Evolutionary conservation across 805 yeast genomes (phyloP).

Genomic region (Komagataella ulmi): DNA sequence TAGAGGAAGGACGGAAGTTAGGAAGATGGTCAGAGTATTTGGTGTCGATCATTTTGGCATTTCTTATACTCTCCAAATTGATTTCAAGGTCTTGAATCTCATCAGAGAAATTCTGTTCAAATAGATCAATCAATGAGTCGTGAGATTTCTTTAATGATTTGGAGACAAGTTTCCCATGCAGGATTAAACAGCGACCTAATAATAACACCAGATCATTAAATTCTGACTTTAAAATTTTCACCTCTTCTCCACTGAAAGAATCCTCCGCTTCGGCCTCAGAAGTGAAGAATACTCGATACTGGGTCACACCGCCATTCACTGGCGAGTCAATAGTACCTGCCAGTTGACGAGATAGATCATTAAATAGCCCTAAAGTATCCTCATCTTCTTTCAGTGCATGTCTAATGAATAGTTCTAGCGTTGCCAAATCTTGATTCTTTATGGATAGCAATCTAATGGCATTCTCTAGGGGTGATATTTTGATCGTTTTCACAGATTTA

Average conservation of each 20-base stretch:
- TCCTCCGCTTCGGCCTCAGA: slow-evolving; percentile 18
- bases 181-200: slow-evolving; percentile 47
- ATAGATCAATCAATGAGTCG: slow-evolving; percentile 48
- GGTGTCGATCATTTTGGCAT: neutral
- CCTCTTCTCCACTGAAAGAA: slow-evolving; percentile 11
- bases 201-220: slow-evolving; percentile 60
- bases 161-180: slow-evolving; percentile 58
- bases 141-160: slow-evolving; percentile 47
- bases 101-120: slow-evolving; percentile 48
- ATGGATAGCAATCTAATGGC: slow-evolving; percentile 55
- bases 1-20: neutral
- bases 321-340: slow-evolving; percentile 89
- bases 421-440: slow-evolving; percentile 62
- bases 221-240: slow-evolving; percentile 25
- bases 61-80: slow-evolving; percentile 5
- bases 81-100: slow-evolving; percentile 39
- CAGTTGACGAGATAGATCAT: slow-evolving; percentile 54
- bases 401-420: slow-evolving; percentile 47
- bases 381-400: slow-evolving; percentile 31
- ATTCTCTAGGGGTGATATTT: slow-evolving; percentile 73
- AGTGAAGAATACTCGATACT: slow-evolving; percentile 56
- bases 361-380: slow-evolving; percentile 32
- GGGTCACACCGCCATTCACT: slow-evolving; percentile 85
- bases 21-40: neutral
- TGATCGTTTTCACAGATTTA: slow-evolving; percentile 28